These are phyloP conservation scores for Mycena sp. DNA, from an alignment of 1,284 basidiomycete species.

Conservation along the genomic window DNA sequence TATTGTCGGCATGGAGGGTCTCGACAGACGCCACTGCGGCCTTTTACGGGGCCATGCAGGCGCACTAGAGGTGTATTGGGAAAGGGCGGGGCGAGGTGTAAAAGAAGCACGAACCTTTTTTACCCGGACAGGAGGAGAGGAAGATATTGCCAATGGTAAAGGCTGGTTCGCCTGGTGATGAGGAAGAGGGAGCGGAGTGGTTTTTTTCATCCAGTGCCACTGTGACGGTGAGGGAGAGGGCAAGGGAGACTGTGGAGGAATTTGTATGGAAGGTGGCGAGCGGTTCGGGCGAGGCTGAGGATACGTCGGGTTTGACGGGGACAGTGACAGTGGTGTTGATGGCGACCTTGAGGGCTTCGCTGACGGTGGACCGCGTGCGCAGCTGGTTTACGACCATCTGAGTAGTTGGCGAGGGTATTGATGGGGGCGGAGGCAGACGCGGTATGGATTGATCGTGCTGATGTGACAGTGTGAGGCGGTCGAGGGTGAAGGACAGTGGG, in stretches of 20 bases:
- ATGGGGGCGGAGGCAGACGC: slow-evolving; percentile 27
- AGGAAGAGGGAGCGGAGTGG: neutral
- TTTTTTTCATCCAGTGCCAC: slow-evolving; percentile 20
- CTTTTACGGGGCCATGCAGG: slow-evolving; percentile 82
- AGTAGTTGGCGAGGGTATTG: slow-evolving; percentile 32
- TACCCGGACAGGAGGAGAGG: slow-evolving; percentile 94
- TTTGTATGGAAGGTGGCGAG: slow-evolving; percentile 33
- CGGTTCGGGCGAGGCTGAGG: neutral
- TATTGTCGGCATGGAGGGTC: slow-evolving; percentile 84
- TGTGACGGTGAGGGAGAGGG: slow-evolving; percentile 40
- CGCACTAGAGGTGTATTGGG: slow-evolving; percentile 63
- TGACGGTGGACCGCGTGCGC: slow-evolving; percentile 46
- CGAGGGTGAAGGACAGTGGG: slow-evolving; percentile 52
- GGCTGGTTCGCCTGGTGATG: slow-evolving; percentile 20
- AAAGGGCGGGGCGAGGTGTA: neutral
- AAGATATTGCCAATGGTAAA: slow-evolving; percentile 85
- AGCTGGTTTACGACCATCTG: slow-evolving; percentile 31
- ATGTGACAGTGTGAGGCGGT: slow-evolving; percentile 41
- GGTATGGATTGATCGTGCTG: slow-evolving; percentile 19
- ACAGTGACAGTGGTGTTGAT: slow-evolving; percentile 48
- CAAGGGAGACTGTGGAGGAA: slow-evolving; percentile 38
- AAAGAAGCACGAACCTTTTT: slow-evolving; percentile 69
- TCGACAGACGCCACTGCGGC: slow-evolving; percentile 86
- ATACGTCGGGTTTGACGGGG: slow-evolving; percentile 9
- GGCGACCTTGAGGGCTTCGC: slow-evolving; percentile 56